Percentiles rank a stretch among this genome's conserved stretches.
Conservation (phyloP, 441 rosid species). For the Viola pubescens region DNA sequence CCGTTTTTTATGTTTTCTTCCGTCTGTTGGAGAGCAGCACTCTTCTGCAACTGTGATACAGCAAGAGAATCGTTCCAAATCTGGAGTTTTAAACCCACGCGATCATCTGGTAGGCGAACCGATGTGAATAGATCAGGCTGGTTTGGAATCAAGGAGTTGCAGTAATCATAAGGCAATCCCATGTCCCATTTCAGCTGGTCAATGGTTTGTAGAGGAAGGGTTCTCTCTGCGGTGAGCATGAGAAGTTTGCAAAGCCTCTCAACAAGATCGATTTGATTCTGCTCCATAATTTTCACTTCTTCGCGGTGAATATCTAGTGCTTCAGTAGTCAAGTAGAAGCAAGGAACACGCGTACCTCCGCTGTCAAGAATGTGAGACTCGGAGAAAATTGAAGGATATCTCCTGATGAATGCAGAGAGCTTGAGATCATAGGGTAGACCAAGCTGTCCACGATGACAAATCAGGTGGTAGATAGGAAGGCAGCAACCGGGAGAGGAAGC, state of each 20-base stretch:
- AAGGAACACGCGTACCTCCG: slow-evolving; percentile 67
- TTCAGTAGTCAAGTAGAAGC: slow-evolving; percentile 52
- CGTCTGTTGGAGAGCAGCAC: slow-evolving; percentile 24
- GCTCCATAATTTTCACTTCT: slow-evolving; percentile 24
- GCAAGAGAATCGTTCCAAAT: slow-evolving; percentile 52
- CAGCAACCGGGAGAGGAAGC: slow-evolving; percentile 26
- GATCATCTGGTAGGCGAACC: slow-evolving; percentile 41
- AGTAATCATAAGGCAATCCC: slow-evolving; percentile 66
- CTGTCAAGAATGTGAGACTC: slow-evolving; percentile 48
- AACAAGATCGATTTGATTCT: slow-evolving; percentile 27
- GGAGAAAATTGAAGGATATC: slow-evolving; percentile 53
- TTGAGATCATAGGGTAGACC: slow-evolving; percentile 53
- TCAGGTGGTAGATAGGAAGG: slow-evolving; percentile 49
- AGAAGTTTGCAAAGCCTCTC: slow-evolving; percentile 58
- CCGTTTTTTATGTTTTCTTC: slow-evolving; percentile 19
- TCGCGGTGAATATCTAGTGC: slow-evolving; percentile 38
- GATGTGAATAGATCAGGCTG: slow-evolving; percentile 42
- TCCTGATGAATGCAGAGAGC: slow-evolving; percentile 56
- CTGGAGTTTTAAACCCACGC: slow-evolving; percentile 45
- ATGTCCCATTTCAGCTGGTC: slow-evolving; percentile 85
- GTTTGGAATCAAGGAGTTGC: slow-evolving; percentile 30
- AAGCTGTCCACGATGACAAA: slow-evolving; percentile 50
- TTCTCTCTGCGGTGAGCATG: slow-evolving; percentile 57
- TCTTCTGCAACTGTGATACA: slow-evolving; percentile 45
- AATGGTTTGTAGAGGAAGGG: slow-evolving; percentile 60